Evolutionary conservation across 139 green algal genomes (phyloP).

Genomic region (Protoeuglena noctilucae): DNA sequence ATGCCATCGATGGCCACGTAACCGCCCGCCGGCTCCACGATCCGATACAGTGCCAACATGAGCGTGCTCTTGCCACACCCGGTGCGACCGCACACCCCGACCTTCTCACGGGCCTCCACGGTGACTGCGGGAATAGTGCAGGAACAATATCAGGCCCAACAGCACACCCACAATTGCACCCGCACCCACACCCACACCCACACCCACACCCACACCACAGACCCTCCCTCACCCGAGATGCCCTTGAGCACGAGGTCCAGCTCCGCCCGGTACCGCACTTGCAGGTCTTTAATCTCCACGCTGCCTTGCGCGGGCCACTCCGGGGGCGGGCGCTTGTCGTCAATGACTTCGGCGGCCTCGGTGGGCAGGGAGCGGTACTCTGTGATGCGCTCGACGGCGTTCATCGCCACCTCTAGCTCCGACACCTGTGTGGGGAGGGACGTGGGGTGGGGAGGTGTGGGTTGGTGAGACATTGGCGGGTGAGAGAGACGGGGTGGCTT

Average conservation of each 20-base stretch:
- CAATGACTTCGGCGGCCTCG: slow-evolving; percentile 25
- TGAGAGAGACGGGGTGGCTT: too few species aligned
- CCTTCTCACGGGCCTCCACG: slow-evolving; percentile 19
- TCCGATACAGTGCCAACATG: slow-evolving; percentile 51
- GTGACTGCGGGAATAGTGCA: not conserved
- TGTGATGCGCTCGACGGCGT: slow-evolving; percentile 58
- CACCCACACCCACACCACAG: too few species aligned
- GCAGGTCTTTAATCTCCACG: slow-evolving; percentile 32
- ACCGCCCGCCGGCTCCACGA: slow-evolving; percentile 52
- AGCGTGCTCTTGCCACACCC: slow-evolving; percentile 44
- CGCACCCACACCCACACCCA: too few species aligned
- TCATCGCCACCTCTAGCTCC: slow-evolving; percentile 73
- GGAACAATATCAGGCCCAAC: not conserved
- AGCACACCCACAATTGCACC: too few species aligned
- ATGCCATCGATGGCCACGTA: slow-evolving; percentile 20
- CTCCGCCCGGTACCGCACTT: slow-evolving; percentile 44
- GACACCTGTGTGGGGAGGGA: too few species aligned
- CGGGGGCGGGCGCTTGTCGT: slow-evolving; percentile 11
- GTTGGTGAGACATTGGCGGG: too few species aligned
- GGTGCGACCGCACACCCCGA: slow-evolving; percentile 54
- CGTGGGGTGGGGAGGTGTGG: too few species aligned
- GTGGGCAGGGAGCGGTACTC: slow-evolving; percentile 47
- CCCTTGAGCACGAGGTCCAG: slow-evolving; percentile 46
- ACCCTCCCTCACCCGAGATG: too few species aligned
- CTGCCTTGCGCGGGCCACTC: slow-evolving; percentile 44